Base-by-base conservation (phyloP, 306 rosid genomes). In the Gynostemma pentaphyllum region DNA sequence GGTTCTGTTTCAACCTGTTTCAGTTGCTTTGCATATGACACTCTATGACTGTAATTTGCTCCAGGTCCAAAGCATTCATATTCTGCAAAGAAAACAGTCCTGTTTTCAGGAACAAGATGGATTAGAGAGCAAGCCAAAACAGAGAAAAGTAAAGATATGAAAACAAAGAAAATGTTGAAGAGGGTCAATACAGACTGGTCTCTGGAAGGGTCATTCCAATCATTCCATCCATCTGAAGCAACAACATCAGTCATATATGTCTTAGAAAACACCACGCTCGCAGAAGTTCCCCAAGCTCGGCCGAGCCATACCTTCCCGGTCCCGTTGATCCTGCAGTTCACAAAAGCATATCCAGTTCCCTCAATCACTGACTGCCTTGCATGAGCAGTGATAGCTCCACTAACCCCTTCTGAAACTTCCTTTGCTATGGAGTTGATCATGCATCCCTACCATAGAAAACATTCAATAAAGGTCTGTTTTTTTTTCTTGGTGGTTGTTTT, bases 261-360 rank as follows among this genome's bases (percentile, higher is more conserved):
- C 18, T 4, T 74, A 4, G 84, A 81, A 73, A 87, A 85, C 28
- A 90, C 72, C 0, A 81, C 94, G 4, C 87, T 74, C 37, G 96
- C 87, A 45, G 10, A 83, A 13, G 78, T 0, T 23, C 96, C 87
- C 97, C 96, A 87, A 1, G 97, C 95, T 77, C 97, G 71, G 8
- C 96, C 94, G 18, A 87, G 95, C 95, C 90, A 90, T 45, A 85
- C 87, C 68, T 67, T 83, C 13, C 97, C 96, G 37, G 68, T 81
- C 12, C 97, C 97, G 54, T 6, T 28, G 53, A 90, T 78, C 70
- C 56, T 80, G 40, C 97, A 90, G 46, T 87, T 87, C 78, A 90
- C 82, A 68, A 90, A 87, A 0, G 96, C 83, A 78, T 79, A 90
- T 2, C 97, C 95, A 15, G 68, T 85, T 65, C 72, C 7, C 54